A percentile compares a stretch with the other conserved stretches of the same genome.
Evolutionary conservation across 371 early-diverging fungal species (phyloP).

Genomic region (Haplosporangium sp.): DNA sequence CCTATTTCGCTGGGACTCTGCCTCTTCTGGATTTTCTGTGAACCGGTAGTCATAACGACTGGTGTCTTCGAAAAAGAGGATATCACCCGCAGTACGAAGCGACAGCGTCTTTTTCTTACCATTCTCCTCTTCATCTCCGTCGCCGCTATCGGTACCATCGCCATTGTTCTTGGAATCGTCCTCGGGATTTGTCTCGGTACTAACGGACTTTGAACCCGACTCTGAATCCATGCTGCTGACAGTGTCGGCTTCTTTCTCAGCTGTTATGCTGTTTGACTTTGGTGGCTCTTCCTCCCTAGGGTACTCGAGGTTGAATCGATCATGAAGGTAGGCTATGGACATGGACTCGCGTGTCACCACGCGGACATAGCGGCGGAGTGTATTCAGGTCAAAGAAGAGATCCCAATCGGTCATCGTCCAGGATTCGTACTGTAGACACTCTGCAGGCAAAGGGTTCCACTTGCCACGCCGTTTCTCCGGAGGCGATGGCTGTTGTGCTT

Average conservation of each 20-base stretch:
- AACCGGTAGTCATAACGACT: slow-evolving; percentile 64
- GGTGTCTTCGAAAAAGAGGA: slow-evolving; percentile 56
- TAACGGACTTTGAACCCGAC: neutral
- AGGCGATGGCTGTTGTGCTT: neutral
- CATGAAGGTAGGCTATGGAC: slow-evolving; percentile 38
- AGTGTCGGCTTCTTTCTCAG: too few species aligned
- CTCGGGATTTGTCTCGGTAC: neutral
- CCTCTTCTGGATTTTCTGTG: slow-evolving; percentile 52
- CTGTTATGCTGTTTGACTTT: neutral
- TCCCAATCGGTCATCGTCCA: slow-evolving; percentile 63
- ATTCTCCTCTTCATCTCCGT: neutral
- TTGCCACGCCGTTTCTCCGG: neutral
- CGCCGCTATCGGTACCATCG: neutral
- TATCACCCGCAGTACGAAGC: slow-evolving; percentile 30
- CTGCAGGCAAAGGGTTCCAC: slow-evolving; percentile 57
- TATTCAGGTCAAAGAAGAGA: slow-evolving; percentile 40
- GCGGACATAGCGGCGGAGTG: slow-evolving; percentile 44
- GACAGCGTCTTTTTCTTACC: slow-evolving; percentile 11
- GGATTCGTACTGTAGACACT: slow-evolving; percentile 66
- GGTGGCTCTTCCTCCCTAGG: slow-evolving; percentile 18
- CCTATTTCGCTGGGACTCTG: slow-evolving; percentile 27
- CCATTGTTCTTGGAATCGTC: slow-evolving; percentile 4
- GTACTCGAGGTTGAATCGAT: slow-evolving; percentile 22
- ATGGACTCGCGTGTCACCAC: slow-evolving; percentile 43
- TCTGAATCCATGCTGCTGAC: neutral